Evolutionary conservation across 257 asterid genomes (phyloP).

Genomic region (Catharanthus roseus): DNA sequence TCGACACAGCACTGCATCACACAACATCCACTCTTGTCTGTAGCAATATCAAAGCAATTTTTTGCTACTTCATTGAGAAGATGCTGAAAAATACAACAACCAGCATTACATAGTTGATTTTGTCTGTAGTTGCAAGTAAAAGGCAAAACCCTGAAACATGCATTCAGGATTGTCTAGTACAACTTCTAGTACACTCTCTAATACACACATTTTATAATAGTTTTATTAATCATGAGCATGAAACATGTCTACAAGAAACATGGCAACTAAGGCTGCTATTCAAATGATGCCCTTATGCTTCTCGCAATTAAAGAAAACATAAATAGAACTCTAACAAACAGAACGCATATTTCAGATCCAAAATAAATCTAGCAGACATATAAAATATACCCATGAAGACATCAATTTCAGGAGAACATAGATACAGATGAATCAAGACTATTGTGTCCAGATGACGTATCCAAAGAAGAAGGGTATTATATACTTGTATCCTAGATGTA

Average conservation of each 20-base stretch:
- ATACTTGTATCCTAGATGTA: background rate
- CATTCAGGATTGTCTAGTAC: too few species aligned
- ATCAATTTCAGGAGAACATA: background rate
- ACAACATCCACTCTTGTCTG: conserved; percentile 68
- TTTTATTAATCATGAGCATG: too few species aligned
- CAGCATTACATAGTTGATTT: background rate
- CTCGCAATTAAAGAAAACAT: background rate
- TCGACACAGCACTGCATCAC: conserved; percentile 64
- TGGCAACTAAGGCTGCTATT: background rate
- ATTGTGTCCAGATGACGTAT: too few species aligned
- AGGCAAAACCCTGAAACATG: too few species aligned
- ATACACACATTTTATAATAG: too few species aligned
- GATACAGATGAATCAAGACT: background rate
- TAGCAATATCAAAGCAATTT: conserved; percentile 53
- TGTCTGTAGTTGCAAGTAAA: too few species aligned
- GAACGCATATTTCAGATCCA: background rate
- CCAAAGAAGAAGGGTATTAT: background rate
- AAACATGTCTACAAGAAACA: too few species aligned
- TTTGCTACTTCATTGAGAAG: conserved; percentile 41
- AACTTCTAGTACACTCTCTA: too few species aligned
- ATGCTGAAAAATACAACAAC: conserved; percentile 34
- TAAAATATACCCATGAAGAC: background rate
- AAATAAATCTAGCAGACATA: background rate
- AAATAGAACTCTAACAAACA: background rate
- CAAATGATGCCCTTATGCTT: background rate